Evolutionary conservation across 257 asterid genomes (phyloP).

Genomic region (Ocimum tenuiflorum): DNA sequence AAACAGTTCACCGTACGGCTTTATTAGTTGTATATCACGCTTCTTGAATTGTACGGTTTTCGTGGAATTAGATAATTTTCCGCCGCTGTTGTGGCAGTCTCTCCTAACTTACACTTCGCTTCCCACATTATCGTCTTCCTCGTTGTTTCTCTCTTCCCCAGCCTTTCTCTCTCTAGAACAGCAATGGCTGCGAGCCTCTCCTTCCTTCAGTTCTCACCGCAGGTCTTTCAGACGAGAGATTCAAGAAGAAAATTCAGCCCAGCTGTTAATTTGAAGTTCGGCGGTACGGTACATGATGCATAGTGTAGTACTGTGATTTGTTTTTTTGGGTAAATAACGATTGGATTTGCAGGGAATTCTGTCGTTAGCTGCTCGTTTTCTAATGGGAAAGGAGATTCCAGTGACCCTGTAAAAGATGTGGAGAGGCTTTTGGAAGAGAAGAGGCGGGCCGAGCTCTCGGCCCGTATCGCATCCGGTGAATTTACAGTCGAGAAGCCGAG

Average conservation of each 20-base stretch:
- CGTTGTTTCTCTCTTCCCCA: not conserved
- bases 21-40: not conserved
- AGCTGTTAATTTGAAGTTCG: conserved; percentile 23
- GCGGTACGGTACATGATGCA: conserved; percentile 21
- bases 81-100: not conserved
- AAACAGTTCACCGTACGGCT: conserved; percentile 6
- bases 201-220: conserved; percentile 43
- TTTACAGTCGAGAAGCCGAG: conserved; percentile 67
- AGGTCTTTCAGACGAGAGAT: conserved; percentile 19
- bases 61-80: not conserved
- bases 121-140: conserved; percentile 23
- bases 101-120: conserved; percentile 10
- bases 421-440: conserved; percentile 58
- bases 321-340: not conserved
- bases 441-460: conserved; percentile 71
- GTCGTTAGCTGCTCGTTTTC: conserved; percentile 48
- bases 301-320: conserved; percentile 2
- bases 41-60: not conserved
- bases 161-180: conserved; percentile 15
- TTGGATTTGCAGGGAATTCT: conserved; percentile 39
- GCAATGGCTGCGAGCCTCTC: conserved; percentile 57
- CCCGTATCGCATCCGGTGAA: conserved; percentile 81
- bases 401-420: conserved; percentile 46
- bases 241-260: conserved; percentile 21
- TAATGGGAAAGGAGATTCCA: conserved; percentile 39